Evolutionary conservation across 116 monocot species (phyloP), one percentile per base, ranked within the genome.

Genomic region (Posidonia oceanica): DNA sequence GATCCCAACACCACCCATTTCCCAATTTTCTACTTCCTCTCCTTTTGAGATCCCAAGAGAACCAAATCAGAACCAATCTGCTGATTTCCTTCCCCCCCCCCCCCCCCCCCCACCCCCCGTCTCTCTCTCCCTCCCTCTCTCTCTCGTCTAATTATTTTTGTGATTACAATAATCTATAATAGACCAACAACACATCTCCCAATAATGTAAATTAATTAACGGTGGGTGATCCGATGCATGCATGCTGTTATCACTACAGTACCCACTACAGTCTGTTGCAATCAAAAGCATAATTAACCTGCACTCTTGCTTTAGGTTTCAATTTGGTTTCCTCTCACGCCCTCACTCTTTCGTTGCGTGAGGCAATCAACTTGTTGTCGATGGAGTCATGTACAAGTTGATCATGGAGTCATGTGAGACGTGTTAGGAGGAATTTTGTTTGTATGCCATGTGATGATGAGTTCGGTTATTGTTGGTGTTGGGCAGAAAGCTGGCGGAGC

Each of bases 401-500:
- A 48, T 48, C 7, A 48, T 48, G 12, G 12, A 12, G 48, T 48
- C 48, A 7, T 48, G 7, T 48, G 48, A 48, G 48, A 4, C 7
- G 48, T 48, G 48, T 48, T 29, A 1, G 29, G 29, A 29, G 29
- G 29, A 29, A 29, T 29, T 29, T 29, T 29, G 29, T 29, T 29
- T 48, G 48, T 12, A 48, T 48, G 48, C 7, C 48, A 48, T 48
- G 48, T 48, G 48, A 48, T 64, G 40, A 44, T 42, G 42, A 40
- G 66, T 12, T 61, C 13, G 61, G 12, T 61, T 10, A 3, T 7
- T 29, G 23, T 29, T 61, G 36, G 14, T 66, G 54, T 59, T 66
- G 62, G 1, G 62, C 83, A 95, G 95, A 68, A 95, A 83, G 75
- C 83, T 95, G 51, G 81, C 71, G 54, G 91, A 83, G 69, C 61